Conservation (phyloP, 2,329 filamentous ascomycete genomes). For the Colletotrichum horii region DNA sequence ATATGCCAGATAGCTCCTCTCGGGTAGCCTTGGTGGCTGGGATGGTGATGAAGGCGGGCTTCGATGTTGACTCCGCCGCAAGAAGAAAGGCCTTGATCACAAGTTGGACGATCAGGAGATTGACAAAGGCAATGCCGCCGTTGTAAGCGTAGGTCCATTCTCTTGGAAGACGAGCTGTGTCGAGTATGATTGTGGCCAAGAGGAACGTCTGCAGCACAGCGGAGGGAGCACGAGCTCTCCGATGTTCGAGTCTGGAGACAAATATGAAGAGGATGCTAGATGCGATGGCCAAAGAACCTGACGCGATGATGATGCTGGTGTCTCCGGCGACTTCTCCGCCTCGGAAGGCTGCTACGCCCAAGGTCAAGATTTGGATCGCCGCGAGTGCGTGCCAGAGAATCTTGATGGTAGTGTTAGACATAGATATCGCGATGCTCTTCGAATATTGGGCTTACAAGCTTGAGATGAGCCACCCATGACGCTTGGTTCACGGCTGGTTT, state of each 20-base stretch:
- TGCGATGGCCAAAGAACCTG: neutral
- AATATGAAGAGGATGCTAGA: neutral
- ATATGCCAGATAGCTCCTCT: neutral
- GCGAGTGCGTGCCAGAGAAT: neutral
- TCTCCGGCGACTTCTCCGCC: neutral
- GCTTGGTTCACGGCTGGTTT: neutral
- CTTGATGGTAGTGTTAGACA: neutral
- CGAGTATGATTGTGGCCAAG: neutral
- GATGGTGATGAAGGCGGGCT: neutral
- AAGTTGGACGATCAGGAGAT: neutral
- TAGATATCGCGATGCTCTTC: neutral
- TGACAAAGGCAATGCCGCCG: too few species aligned
- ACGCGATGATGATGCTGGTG: neutral
- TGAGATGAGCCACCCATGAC: neutral
- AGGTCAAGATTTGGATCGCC: neutral
- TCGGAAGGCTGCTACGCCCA: neutral
- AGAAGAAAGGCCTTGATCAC: neutral
- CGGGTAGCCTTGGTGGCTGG: neutral
- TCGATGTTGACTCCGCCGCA: neutral
- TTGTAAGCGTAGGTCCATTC: neutral
- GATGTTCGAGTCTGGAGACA: neutral
- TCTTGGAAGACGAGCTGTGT: neutral
- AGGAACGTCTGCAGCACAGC: neutral
- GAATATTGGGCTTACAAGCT: neutral
- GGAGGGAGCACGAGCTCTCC: neutral